Percentiles rank a stretch among this genome's conserved stretches.
Conservation (phyloP, 176 grass and related monocot genomes). For the Cocos nucifera region DNA sequence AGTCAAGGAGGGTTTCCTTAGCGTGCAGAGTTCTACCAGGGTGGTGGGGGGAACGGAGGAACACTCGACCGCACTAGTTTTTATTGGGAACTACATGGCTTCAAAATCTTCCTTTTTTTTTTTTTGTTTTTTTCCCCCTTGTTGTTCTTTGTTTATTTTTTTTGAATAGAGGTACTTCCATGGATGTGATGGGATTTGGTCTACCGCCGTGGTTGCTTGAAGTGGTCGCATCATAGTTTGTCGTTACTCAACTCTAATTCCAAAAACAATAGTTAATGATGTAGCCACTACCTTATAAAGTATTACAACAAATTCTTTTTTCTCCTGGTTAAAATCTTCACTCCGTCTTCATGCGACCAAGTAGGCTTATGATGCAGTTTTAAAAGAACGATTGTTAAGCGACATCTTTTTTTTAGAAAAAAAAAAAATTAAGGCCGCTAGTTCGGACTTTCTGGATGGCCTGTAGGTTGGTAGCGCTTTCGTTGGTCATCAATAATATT, state of each 20-base stretch:
- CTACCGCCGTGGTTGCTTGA: constrained; percentile 42
- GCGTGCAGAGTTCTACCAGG: constrained; percentile 49
- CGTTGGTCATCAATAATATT: too few relatives aligned
- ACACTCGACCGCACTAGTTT: constrained; percentile 22
- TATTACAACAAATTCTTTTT: too few relatives aligned
- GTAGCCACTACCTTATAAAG: too few relatives aligned
- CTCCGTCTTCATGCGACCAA: too few relatives aligned
- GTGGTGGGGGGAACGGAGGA: constrained; percentile 12
- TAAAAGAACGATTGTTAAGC: too few relatives aligned
- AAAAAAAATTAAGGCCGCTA: too few relatives aligned
- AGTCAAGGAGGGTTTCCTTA: constrained; percentile 47
- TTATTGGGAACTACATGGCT: constrained; percentile 18
- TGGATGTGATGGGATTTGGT: constrained; percentile 42
- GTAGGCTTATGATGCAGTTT: too few relatives aligned
- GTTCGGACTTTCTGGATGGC: too few relatives aligned
- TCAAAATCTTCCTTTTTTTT: constrained; percentile 5
- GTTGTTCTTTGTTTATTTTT: too few relatives aligned
- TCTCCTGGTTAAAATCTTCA: too few relatives aligned
- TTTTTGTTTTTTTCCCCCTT: not conserved
- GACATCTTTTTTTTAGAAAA: too few relatives aligned
- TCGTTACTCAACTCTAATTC: constrained; percentile 34
- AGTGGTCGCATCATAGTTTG: constrained; percentile 28
- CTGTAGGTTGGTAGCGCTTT: too few relatives aligned
- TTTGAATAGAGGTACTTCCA: not conserved
- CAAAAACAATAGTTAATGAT: not conserved